Evolutionary conservation across 352 stramenopile genomes (phyloP).

Genomic region (Globisporangium uncinulatum): DNA sequence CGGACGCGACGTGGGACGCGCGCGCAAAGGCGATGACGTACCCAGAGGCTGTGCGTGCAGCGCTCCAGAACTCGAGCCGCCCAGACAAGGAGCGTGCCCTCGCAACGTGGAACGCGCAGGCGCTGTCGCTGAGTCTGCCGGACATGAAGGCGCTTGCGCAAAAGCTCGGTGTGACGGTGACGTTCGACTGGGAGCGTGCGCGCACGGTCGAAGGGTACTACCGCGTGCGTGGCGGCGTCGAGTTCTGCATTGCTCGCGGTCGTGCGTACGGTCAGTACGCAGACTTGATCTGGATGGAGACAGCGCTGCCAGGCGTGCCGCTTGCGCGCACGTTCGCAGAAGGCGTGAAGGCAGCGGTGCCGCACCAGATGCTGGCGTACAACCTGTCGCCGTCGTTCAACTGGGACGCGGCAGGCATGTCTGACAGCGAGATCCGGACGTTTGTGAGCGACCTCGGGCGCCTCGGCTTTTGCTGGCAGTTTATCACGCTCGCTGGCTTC

Average conservation of each 20-base stretch:
- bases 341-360: conserved; percentile 87
- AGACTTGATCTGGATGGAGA: conserved; percentile 99
- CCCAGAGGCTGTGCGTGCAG: conserved; percentile 90
- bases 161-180: conserved; percentile 73
- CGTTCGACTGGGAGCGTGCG: conserved; percentile 96
- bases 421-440: conserved; percentile 88
- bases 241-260: conserved; percentile 96
- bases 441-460: conserved; percentile 95
- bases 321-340: conserved; percentile 93
- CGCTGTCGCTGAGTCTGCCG: conserved; percentile 63
- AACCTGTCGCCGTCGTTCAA: conserved; percentile 99
- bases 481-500: conserved; percentile 98
- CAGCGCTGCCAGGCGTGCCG: conserved; percentile 90
- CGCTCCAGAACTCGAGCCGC: conserved; percentile 55
- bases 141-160: conserved; percentile 76
- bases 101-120: conserved; percentile 79
- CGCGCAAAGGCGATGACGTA: conserved; percentile 95
- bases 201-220: conserved; percentile 98
- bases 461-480: conserved; percentile 98
- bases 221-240: conserved; percentile 92
- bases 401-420: conserved; percentile 97
- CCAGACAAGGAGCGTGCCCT: conserved; percentile 55
- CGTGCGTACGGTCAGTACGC: conserved; percentile 93
- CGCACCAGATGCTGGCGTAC: conserved; percentile 98
- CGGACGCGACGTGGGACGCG: conserved; percentile 86